Conservation (phyloP, 441 rosid genomes). For the Pelargonium myrrhifolium region DNA sequence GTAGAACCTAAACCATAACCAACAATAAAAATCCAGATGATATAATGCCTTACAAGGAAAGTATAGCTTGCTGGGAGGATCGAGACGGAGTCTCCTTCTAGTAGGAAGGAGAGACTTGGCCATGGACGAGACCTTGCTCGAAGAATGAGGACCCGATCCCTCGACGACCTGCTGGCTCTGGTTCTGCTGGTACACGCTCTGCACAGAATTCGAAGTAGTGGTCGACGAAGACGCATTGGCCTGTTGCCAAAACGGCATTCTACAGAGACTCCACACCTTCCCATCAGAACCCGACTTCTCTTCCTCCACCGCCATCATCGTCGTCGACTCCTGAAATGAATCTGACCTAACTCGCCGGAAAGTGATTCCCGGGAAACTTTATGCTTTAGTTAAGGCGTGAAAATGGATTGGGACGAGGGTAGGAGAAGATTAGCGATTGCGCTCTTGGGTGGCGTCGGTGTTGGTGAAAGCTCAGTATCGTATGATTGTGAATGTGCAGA, state of each 20-base stretch:
- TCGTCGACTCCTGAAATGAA: neutral
- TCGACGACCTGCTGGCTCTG: constrained; percentile 30
- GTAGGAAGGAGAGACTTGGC: constrained; percentile 64
- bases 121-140: constrained; percentile 40
- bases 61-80: constrained; percentile 61
- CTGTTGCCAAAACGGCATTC: constrained; percentile 58
- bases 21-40: neutral
- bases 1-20: neutral
- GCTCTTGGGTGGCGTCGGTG: too few relatives aligned
- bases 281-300: constrained; percentile 30
- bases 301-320: constrained; percentile 29
- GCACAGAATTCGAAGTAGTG: constrained; percentile 26
- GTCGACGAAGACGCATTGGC: constrained; percentile 24
- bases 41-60: constrained; percentile 43
- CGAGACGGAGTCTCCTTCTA: constrained; percentile 53
- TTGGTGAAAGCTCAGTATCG: too few relatives aligned
- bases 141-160: constrained; percentile 28
- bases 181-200: constrained; percentile 28
- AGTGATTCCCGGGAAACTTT: too few relatives aligned
- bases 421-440: too few relatives aligned
- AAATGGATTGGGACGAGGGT: too few relatives aligned
- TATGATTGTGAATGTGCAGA: too few relatives aligned
- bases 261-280: constrained; percentile 35
- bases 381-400: too few relatives aligned
- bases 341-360: neutral